Evolutionary conservation across 345 rosid species (phyloP), one percentile per base, ranked within the genome.

Genomic region (Camelina laxa): DNA sequence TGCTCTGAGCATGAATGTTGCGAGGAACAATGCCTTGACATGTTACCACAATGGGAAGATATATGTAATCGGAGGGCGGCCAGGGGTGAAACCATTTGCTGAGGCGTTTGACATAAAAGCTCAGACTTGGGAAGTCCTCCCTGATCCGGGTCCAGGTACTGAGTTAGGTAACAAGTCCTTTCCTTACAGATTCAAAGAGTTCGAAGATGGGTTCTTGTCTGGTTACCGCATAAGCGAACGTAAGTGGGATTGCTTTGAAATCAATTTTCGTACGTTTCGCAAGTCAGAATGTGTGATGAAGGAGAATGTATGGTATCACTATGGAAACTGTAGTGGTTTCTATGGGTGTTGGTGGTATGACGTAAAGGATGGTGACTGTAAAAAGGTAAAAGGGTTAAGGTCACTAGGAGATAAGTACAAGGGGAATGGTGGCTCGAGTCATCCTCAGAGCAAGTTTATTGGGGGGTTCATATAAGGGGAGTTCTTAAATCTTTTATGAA

Each of bases 51-150:
- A 41, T 41, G 45, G 45, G 14, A 48, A 48, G 9, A 48, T 48
- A 3, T 48, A 48, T 17, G 53, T 48, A 48, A 41, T 4, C 0
- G 11, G n/a, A 65, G 20, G 41, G 15, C 13, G 6, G 6, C 9
- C 4, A 58, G 13, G 24, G 33, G 4, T 41, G 10, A 20, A 42
- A 22, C 1, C 67, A 21, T 62, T 12, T 31, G 67, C 36, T 42
- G 67, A 62, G 49, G 36, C 42, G 22, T 62, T 62, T 7, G 51
- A 62, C 19, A 41, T 1, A 22, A 62, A 62, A 35, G 21, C 67
- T 62, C 67, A 62, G 36, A 41, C 51, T 21, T 62, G 67, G 51
- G 36, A 62, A 62, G 7, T 0, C 19, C 65, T 60, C 6, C 12
- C 33, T 3, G 17, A 38, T 39, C 65, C 49, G 0, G 33, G 12